These are phyloP conservation scores for Saccharomyces hybrid DNA, from an alignment of 1,139 yeast species.

Conservation along the genomic window DNA sequence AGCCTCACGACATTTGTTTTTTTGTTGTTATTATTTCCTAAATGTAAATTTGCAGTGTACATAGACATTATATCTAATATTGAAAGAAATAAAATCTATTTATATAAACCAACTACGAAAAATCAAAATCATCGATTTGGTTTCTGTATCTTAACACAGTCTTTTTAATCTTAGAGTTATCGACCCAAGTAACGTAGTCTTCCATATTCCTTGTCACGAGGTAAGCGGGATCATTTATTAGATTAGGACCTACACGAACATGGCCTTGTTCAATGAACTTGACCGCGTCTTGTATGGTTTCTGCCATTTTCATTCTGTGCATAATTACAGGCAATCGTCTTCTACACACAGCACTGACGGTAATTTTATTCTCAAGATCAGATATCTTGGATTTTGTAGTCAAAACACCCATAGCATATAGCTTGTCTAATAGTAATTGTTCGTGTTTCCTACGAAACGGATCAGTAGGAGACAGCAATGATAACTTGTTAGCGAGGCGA, in stretches of 20 bases:
- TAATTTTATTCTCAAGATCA: slow-evolving; percentile 80
- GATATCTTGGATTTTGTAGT: slow-evolving; percentile 85
- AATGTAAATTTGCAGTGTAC: too few relatives aligned
- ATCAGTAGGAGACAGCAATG: slow-evolving; percentile 77
- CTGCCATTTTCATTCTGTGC: slow-evolving; percentile 94
- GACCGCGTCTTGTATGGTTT: slow-evolving; percentile 79
- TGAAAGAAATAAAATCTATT: too few relatives aligned
- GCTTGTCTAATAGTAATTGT: slow-evolving; percentile 73
- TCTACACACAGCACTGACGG: slow-evolving; percentile 88
- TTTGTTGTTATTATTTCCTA: too few relatives aligned
- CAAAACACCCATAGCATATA: slow-evolving; percentile 80
- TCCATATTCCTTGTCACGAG: slow-evolving; percentile 88
- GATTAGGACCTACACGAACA: slow-evolving; percentile 93
- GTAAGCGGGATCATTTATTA: slow-evolving; percentile 92
- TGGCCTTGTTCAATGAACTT: slow-evolving; percentile 95
- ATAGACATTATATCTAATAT: too few relatives aligned
- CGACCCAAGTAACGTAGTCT: slow-evolving; percentile 97
- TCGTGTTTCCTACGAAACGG: slow-evolving; percentile 84
- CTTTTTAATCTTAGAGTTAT: slow-evolving; percentile 83
- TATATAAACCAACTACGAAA: slow-evolving; percentile 35
- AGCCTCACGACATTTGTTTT: too few relatives aligned
- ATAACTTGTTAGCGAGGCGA: slow-evolving; percentile 74
- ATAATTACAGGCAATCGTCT: slow-evolving; percentile 90
- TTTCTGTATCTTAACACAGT: slow-evolving; percentile 85
- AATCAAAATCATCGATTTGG: slow-evolving; percentile 70